Conservation (phyloP, 2,329 filamentous ascomycete species). For the Fusarium beomiforme region DNA sequence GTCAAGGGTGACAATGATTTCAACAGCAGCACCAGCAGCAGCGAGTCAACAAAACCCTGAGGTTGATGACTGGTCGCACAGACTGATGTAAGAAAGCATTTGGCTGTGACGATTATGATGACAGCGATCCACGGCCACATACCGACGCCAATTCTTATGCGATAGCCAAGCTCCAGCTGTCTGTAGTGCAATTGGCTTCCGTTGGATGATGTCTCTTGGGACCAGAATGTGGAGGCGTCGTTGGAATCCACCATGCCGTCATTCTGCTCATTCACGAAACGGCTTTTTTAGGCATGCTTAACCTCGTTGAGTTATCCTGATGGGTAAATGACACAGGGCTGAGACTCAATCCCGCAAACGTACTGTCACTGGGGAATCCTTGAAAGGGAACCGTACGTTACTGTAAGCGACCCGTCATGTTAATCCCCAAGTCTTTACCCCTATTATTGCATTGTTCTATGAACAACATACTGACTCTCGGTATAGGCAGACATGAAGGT, state of each 20-base stretch:
- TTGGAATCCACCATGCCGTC: constrained; percentile 29
- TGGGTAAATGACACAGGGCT: constrained; percentile 15
- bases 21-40: not conserved
- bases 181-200: not conserved
- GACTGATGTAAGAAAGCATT: constrained; percentile 8
- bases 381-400: not conserved
- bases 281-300: not conserved
- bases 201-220: not conserved
- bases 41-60: not conserved
- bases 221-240: constrained; percentile 11
- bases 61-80: not conserved
- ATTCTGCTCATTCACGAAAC: constrained; percentile 7
- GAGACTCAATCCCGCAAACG: constrained; percentile 13
- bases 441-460: not conserved
- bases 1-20: not conserved
- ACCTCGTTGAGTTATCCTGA: not conserved
- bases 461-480: not conserved
- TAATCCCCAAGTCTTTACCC: not conserved
- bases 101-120: not conserved
- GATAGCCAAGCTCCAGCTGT: not conserved
- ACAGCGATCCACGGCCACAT: constrained; percentile 4
- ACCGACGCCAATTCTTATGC: not conserved
- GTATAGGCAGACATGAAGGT: not conserved
- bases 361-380: not conserved
- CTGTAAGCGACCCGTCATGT: not conserved